Evolutionary conservation across 1,139 yeast species (phyloP).

Genomic region (Groenewaldozyma auringiensis): DNA sequence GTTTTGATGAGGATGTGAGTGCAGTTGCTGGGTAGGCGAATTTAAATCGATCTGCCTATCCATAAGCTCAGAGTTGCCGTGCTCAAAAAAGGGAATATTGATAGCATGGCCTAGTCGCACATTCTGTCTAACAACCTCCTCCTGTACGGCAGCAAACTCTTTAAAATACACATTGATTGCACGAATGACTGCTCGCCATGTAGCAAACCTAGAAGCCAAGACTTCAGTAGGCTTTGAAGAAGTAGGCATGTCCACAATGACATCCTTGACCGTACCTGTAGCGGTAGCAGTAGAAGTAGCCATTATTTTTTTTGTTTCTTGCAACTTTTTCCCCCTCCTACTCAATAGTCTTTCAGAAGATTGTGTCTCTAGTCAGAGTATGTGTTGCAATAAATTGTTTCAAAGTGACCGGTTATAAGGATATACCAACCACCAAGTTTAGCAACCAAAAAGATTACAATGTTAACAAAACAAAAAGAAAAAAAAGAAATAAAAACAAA

Average conservation of each 20-base stretch:
- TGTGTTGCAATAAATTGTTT: background rate
- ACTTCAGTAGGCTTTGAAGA: conserved; percentile 75
- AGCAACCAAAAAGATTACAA: too few relatives aligned
- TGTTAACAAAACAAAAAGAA: too few relatives aligned
- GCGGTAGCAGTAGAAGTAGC: background rate
- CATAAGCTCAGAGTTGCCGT: conserved; percentile 22
- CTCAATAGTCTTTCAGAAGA: background rate
- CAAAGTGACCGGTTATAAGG: background rate
- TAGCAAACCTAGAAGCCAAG: conserved; percentile 70
- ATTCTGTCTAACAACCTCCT: conserved; percentile 80
- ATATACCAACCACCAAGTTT: too few relatives aligned
- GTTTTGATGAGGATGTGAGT: background rate
- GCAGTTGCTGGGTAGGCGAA: conserved; percentile 5
- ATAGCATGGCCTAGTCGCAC: conserved; percentile 74
- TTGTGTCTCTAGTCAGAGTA: too few relatives aligned
- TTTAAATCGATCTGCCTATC: conserved; percentile 3
- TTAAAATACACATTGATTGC: conserved; percentile 66
- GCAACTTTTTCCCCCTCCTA: background rate
- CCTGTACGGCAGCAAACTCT: conserved; percentile 79
- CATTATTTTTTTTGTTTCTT: background rate
- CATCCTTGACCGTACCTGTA: background rate
- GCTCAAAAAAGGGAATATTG: conserved; percentile 43
- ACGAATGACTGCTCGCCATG: conserved; percentile 78
- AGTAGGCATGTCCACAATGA: conserved; percentile 36
- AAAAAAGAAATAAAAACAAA: background rate